Conservation (phyloP, 2,329 filamentous ascomycete species). For the Cladophialophora carrionii region DNA sequence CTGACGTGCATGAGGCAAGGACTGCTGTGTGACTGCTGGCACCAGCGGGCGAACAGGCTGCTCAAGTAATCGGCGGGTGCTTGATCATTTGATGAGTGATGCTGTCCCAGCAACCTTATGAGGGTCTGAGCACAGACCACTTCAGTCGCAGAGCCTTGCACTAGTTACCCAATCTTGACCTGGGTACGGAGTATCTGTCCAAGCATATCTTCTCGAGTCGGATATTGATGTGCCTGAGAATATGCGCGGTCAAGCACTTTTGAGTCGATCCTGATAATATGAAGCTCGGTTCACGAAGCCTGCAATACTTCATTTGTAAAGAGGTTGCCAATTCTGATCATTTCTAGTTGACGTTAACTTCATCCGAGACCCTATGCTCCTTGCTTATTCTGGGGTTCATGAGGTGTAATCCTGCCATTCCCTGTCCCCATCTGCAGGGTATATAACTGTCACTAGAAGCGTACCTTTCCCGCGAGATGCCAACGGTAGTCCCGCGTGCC, state of each 20-base stretch:
- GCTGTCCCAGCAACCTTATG: not conserved
- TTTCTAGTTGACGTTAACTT: not conserved
- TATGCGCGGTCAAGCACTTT: not conserved
- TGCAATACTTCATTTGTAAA: not conserved
- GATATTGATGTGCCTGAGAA: not conserved
- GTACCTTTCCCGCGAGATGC: not conserved
- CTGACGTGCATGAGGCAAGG: constrained; percentile 8
- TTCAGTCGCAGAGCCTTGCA: not conserved
- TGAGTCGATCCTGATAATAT: not conserved
- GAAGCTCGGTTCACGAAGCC: not conserved
- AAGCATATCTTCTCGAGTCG: not conserved
- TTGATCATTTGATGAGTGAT: constrained; percentile 1
- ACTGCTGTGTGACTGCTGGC: no score
- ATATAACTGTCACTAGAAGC: not conserved
- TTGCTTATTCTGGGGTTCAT: not conserved
- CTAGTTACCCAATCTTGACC: not conserved
- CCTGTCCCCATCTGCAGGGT: not conserved
- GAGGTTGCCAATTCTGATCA: not conserved
- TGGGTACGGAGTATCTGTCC: no score
- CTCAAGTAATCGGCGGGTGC: not conserved
- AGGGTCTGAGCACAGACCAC: not conserved
- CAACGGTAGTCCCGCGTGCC: not conserved
- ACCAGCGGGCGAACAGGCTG: not conserved
- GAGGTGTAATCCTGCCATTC: not conserved
- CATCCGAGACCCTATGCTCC: not conserved